These are phyloP conservation scores for Penicillium sp. DNA, from an alignment of 2,329 filamentous ascomycete genomes.

Conservation along the genomic window DNA sequence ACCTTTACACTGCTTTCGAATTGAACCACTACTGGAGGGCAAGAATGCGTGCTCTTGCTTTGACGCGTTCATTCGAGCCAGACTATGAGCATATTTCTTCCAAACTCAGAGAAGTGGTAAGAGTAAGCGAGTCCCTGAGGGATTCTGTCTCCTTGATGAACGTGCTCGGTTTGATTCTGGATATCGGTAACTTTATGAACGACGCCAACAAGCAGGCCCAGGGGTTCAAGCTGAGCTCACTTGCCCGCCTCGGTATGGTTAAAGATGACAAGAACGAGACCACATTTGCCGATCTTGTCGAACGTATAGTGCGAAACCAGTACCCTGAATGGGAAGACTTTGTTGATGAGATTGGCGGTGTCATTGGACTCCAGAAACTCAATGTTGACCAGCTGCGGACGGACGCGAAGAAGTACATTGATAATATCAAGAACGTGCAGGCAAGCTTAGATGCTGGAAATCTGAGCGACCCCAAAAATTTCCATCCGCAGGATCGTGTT, in stretches of 20 bases:
- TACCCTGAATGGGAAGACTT: conserved; percentile 96
- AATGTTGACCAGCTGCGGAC: conserved; percentile 89
- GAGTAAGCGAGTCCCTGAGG: conserved; percentile 84
- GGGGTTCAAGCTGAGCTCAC: conserved; percentile 96
- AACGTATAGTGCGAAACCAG: conserved; percentile 93
- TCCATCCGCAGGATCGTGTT: conserved; percentile 96
- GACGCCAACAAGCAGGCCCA: conserved; percentile 97
- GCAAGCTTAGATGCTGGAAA: conserved; percentile 90
- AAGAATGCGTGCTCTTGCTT: conserved; percentile 84
- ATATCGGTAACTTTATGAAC: conserved; percentile 99
- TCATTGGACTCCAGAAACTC: conserved; percentile 81
- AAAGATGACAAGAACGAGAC: conserved; percentile 99
- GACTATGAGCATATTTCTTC: conserved; percentile 92
- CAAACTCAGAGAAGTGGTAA: conserved; percentile 84
- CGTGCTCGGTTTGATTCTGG: conserved; percentile 90
- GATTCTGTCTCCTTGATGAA: conserved; percentile 96
- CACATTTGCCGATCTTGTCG: conserved; percentile 92
- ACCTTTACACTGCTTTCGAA: conserved; percentile 89
- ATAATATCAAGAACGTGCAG: conserved; percentile 93
- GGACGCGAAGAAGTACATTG: conserved; percentile 90
- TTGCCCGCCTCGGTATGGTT: conserved; percentile 92
- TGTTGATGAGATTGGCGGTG: conserved; percentile 78
- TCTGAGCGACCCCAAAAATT: conserved; percentile 93
- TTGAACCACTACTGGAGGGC: conserved; percentile 99
- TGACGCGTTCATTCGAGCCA: conserved; percentile 80